Base-by-base conservation (phyloP, 345 rosid species). In the Rhodamnia argentea region DNA sequence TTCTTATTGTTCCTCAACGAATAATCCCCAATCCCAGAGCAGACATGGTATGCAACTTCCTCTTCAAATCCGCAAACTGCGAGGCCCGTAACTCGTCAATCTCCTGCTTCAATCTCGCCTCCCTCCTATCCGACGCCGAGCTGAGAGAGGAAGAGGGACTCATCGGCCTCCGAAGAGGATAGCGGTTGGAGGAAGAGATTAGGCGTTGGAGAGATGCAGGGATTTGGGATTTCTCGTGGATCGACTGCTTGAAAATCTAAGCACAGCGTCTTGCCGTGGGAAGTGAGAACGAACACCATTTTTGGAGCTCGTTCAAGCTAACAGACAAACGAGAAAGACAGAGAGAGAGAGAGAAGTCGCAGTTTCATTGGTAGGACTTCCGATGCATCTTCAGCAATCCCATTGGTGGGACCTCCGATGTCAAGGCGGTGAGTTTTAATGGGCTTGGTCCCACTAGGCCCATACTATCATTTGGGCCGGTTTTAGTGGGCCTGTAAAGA, bases 71-170 rank as follows among this genome's bases (percentile, higher is more conserved):
- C 0, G 97, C 99, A 86, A 97, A 96, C 85, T 95, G 98, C 0
- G 98, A 95, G 18, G 99, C 96, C 5, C 99, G 85, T 54, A 96
- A 97, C 86, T 97, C 94, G 88, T 97, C 99, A 10, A 97, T 97
- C 82, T 96, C 98, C 90, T 95, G 88, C 90, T 97, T 97, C 64
- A 96, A 84, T 85, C 95, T 94, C 0, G 96, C 98, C 88, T 97
- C 99, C 83, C 98, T 91, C 83, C 98, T 52, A 89, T 59, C 87
- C 70, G 87, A 96, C 86, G 7, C 93, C 92, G 64, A 95, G 91
- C 6, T 92, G 87, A 53, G 93, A 90, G 20, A 95, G 94, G 10
- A 91, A 87, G 84, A 84, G 20, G 16, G 92, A 89, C 50, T 87
- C 92, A 42, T 84, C 85, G 37, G 85, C 44, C 27, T 13, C 2